A percentile compares a stretch with the other conserved stretches of the same genome.
These are phyloP conservation scores for Solioccasus polychromus DNA, from an alignment of 768 basidiomycete genomes.

Conservation along the genomic window DNA sequence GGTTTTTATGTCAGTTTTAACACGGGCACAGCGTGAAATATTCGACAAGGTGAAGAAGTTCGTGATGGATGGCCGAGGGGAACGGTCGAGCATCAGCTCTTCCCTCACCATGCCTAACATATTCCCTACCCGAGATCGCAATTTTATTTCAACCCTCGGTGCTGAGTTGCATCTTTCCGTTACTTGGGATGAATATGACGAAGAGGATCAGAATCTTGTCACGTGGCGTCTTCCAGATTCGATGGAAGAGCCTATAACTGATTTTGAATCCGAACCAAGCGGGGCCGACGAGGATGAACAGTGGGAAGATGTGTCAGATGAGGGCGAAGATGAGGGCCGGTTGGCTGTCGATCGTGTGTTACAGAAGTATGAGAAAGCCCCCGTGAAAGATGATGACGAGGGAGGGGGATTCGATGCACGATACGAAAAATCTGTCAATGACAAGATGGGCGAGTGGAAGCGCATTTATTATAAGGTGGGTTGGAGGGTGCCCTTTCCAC, in stretches of 20 bases:
- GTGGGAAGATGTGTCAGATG: conserved; percentile 45
- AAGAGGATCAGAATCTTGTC: conserved; percentile 73
- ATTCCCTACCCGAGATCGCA: conserved; percentile 76
- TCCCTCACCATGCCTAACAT: conserved; percentile 71
- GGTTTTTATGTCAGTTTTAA: conserved; percentile 51
- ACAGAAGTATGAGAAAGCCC: conserved; percentile 84
- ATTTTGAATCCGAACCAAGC: conserved; percentile 32
- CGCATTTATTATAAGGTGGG: conserved; percentile 84
- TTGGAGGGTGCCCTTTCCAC: conserved; percentile 29
- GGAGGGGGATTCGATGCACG: conserved; percentile 76
- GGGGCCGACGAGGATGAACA: conserved; percentile 53
- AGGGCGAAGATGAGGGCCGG: conserved; percentile 66
- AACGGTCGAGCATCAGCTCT: conserved; percentile 27
- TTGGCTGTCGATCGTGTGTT: conserved; percentile 80
- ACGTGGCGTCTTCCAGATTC: conserved; percentile 60
- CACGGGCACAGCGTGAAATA: conserved; percentile 68
- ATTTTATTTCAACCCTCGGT: conserved; percentile 74
- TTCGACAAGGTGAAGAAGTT: conserved; percentile 79
- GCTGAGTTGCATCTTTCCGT: conserved; percentile 73
- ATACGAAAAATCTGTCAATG: conserved; percentile 65
- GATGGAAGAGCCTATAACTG: conserved; percentile 33
- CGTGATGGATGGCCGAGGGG: conserved; percentile 47
- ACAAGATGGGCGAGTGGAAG: conserved; percentile 95
- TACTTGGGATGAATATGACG: conserved; percentile 94
- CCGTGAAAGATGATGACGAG: conserved; percentile 67